Conservation (phyloP, 1,284 basidiomycete genomes). For the Papiliotrema laurentii region DNA sequence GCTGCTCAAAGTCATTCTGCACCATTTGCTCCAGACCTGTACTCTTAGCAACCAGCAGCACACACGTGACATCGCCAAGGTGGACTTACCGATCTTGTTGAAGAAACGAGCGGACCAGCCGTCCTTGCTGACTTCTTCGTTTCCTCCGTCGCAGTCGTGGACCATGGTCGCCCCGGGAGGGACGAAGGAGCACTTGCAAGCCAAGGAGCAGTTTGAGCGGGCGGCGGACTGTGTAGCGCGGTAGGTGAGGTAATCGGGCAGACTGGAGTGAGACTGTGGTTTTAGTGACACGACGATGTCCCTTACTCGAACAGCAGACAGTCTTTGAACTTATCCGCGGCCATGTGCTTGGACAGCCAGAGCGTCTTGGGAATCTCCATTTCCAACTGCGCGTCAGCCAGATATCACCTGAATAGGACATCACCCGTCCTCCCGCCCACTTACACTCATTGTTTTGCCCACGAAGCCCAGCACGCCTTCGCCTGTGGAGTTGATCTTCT, state of each 20-base stretch:
- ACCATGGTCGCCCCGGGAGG: constrained; percentile 56
- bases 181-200: constrained; percentile 97
- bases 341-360: constrained; percentile 91
- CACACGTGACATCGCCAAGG: background rate
- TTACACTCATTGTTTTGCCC: constrained; percentile 90
- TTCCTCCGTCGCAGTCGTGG: constrained; percentile 37
- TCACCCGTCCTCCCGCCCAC: constrained; percentile 37
- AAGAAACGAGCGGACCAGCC: constrained; percentile 92
- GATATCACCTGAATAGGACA: background rate
- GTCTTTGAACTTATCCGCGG: constrained; percentile 63
- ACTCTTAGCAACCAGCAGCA: constrained; percentile 1
- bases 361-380: constrained; percentile 97
- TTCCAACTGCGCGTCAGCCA: constrained; percentile 65
- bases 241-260: constrained; percentile 95
- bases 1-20: constrained; percentile 63
- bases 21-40: constrained; percentile 47
- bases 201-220: constrained; percentile 87
- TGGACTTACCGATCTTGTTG: constrained; percentile 61
- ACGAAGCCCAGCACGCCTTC: constrained; percentile 89
- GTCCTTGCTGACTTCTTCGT: constrained; percentile 44
- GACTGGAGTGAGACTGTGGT: constrained; percentile 28
- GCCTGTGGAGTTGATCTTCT: constrained; percentile 78
- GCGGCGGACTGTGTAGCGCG: constrained; percentile 73
- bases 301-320: constrained; percentile 85
- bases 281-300: background rate